Base-by-base conservation (phyloP, 192 early-diverging fungal species). In the Backusella australiensis region DNA sequence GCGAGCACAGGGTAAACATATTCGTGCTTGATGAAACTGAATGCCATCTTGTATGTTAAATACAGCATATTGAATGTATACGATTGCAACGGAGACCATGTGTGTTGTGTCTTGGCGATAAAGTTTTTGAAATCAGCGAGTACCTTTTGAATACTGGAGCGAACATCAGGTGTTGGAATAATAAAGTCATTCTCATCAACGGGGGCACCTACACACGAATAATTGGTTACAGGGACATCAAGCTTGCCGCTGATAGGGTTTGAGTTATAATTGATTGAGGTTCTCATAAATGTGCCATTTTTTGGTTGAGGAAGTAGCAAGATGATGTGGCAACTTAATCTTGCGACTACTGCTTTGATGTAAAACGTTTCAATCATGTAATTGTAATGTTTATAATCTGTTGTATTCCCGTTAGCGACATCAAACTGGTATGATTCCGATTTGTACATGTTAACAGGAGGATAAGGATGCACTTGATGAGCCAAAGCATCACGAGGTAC, bases 391-490 rank as follows among this genome's bases (percentile, higher is more conserved):
- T 72, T 26, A 29, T 67, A 73, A 19, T 36, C 21, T 35, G 17
- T 41, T 3, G 77, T 67, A 17, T 78, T 73, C 6, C 39, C 56
- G 4, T 70, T 67, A 5, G 56, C 70, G 11, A 46, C 52, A 56
- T 78, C 77, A 1, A 73, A 35, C 8, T 68, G 56, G 32, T 49
- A 78, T 12, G 77, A 78, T 73, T 73, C 71, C 19, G 77, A 78
- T 46, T 66, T 19, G 11, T 49, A 12, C 23, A 44, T 26, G 23
- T 66, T 67, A 3, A 46, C 23, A 34, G 35, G 34, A 26, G 77
- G 77, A 34, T 73, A 39, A 21, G 59, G 44, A 39, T 72, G n/a
- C 17, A 34, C 17, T 8, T 71, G 71, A 21, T 70, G 34, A 21
- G 41, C 34, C 21, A 78, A 17, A 23, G 72, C 77, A n/a, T 49